Base-by-base conservation (phyloP, 2,329 filamentous ascomycete genomes). In the Alternaria hordeiaustralica region DNA sequence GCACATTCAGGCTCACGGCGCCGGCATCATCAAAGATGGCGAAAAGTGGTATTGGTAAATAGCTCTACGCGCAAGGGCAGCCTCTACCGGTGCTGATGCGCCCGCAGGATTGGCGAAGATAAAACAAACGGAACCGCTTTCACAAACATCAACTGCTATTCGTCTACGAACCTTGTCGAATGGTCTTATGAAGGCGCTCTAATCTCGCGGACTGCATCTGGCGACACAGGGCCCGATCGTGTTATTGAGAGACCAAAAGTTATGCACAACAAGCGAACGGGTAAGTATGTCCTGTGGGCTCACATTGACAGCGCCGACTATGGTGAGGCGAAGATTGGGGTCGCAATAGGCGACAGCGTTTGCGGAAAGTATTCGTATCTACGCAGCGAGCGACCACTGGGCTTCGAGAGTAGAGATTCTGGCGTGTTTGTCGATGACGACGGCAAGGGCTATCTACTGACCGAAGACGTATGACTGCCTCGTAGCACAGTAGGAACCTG, bases 211-310 rank as follows among this genome's bases (percentile, higher is more conserved):
- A 84, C 85, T 5, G 65, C 76, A 3, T 84, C 82, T 2, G 87
- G 82, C 0, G 89, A 91, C 63, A 81, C 90, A 0, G 89, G 88
- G 0, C 87, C 88, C 0, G 84, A 84, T 64, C 85, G 89, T 3
- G 84, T 92, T 11, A 86, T 92, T 3, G 89, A 92, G 76, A 81
- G 90, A 20, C 90, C 90, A 3, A 91, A 92, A 78, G 85, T 92
- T 5, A 85, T 92, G 6, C 90, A 87, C 80, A 92, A 92, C 67
- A 86, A 88, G 13, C 79, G 80, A n/a, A 91, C 89, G 0, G 70
- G 76, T 6, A 87, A 88, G 66, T 92, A 89, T 75, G 89, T 92
- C n/a, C 79, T 92, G 75, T 91, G 87, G 82, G 83, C 91, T 82
- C 89, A 92, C 72, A 90, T 91, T 53, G 89, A 92, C 71, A 84